Evolutionary conservation across 2,329 filamentous ascomycete genomes (phyloP).

Genomic region (Fusarium decemcellulare): DNA sequence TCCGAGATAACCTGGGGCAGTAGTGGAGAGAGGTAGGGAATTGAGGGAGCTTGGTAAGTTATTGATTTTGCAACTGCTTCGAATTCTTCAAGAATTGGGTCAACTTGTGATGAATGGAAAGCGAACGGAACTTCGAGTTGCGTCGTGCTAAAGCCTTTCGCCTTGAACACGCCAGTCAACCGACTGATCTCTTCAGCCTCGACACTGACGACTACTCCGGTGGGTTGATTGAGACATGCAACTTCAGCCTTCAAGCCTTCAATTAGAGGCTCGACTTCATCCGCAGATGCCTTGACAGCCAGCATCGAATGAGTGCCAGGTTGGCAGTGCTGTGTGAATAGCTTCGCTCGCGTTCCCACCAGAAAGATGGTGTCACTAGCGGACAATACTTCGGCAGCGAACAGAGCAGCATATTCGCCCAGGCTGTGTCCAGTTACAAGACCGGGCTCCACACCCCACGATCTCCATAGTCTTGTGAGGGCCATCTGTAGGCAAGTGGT

Average conservation of each 20-base stretch:
- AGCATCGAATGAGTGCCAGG: slow-evolving; percentile 27
- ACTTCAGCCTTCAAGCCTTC: slow-evolving; percentile 61
- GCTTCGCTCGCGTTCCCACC: slow-evolving; percentile 69
- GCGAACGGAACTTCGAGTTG: slow-evolving; percentile 66
- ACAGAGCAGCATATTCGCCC: slow-evolving; percentile 74
- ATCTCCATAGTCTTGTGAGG: slow-evolving; percentile 50
- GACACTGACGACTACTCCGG: slow-evolving; percentile 79
- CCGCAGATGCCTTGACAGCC: slow-evolving; percentile 29
- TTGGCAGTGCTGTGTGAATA: slow-evolving; percentile 69
- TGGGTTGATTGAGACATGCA: slow-evolving; percentile 83
- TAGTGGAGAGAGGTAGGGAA: slow-evolving; percentile 79
- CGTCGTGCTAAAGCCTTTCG: slow-evolving; percentile 60
- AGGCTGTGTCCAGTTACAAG: slow-evolving; percentile 66
- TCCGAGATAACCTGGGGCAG: slow-evolving; percentile 67
- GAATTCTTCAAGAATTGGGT: slow-evolving; percentile 71
- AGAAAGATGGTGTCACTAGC: slow-evolving; percentile 72
- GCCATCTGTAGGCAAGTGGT: slow-evolving; percentile 58
- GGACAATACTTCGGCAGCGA: slow-evolving; percentile 71
- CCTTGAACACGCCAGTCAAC: slow-evolving; percentile 54
- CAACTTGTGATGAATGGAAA: slow-evolving; percentile 68
- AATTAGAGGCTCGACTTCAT: slow-evolving; percentile 13
- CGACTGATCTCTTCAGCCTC: slow-evolving; percentile 57
- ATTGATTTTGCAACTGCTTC: slow-evolving; percentile 59
- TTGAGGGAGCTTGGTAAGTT: slow-evolving; percentile 54
- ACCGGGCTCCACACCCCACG: slow-evolving; percentile 55